Evolutionary conservation across 2,329 filamentous ascomycete genomes (phyloP).

Genomic region (Magnaporthiopsis rhizophila): DNA sequence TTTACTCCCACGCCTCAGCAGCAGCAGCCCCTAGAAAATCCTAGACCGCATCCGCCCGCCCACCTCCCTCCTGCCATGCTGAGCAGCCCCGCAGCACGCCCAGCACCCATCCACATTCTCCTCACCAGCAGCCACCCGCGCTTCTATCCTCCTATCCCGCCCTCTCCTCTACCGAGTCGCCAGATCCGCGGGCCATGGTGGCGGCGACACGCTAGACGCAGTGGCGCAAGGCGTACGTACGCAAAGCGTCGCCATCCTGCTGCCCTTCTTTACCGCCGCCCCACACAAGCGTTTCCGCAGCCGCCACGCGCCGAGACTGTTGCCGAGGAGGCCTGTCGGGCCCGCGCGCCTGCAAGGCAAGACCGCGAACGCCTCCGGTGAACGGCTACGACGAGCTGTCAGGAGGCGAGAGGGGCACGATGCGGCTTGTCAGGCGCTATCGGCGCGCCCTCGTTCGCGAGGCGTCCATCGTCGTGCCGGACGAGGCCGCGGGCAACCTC

Average conservation of each 20-base stretch:
- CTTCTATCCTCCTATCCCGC: not conserved
- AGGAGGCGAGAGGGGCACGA: slow-evolving; percentile 41
- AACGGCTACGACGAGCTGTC: slow-evolving; percentile 37
- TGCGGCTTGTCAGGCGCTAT: slow-evolving; percentile 38
- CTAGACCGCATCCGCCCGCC: not conserved
- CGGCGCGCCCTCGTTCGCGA: slow-evolving; percentile 25
- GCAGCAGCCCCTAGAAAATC: not conserved
- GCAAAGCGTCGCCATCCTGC: not conserved
- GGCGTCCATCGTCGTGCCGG: slow-evolving; percentile 10
- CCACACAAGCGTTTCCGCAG: not conserved
- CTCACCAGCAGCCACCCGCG: not conserved
- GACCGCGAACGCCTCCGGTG: slow-evolving; percentile 45
- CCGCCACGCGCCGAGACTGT: slow-evolving; percentile 36
- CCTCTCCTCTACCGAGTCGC: not conserved
- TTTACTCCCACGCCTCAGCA: not conserved
- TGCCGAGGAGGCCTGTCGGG: slow-evolving; percentile 50
- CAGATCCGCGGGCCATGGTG: not conserved
- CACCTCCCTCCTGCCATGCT: not conserved
- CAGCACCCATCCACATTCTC: not conserved
- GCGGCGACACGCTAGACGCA: not conserved
- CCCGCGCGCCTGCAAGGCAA: slow-evolving; percentile 58
- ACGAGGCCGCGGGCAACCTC: slow-evolving; percentile 12
- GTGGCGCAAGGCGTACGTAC: not conserved
- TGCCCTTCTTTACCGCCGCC: slow-evolving; percentile 3
- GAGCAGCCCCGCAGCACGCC: not conserved